phyloP scores from a whole-genome alignment of 306 rosid species.

The Vachellia collinsii region DNA sequence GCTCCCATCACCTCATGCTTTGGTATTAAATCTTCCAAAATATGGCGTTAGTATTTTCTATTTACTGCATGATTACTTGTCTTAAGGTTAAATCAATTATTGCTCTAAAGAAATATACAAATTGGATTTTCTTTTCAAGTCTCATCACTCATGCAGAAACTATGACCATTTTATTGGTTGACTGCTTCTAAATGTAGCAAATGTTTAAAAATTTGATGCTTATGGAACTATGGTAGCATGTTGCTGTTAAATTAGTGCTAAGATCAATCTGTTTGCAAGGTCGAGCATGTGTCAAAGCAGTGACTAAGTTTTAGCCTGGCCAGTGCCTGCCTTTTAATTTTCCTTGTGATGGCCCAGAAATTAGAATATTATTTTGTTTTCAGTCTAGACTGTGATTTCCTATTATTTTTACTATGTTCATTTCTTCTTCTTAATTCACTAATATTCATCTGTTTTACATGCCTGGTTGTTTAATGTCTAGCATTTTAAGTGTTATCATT shows the following conservation, averaged over 20 bases:
- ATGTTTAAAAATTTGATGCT: conserved; percentile 3
- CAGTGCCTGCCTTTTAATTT: background rate
- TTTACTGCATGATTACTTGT: conserved; percentile 30
- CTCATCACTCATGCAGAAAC: conserved; percentile 1
- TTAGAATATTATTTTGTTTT: conserved; percentile 13
- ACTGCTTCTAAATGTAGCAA: conserved; percentile 29
- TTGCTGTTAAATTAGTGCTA: conserved; percentile 10
- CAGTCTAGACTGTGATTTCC: conserved; percentile 20
- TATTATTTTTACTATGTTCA: background rate
- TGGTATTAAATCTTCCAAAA: background rate
- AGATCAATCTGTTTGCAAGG: conserved; percentile 28
- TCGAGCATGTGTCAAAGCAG: conserved; percentile 21
- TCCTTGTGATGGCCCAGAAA: conserved; percentile 2
- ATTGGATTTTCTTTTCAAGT: conserved; percentile 5
- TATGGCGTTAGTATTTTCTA: background rate
- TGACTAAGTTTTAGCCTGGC: background rate
- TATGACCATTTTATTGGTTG: conserved; percentile 4
- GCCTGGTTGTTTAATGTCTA: conserved; percentile 19
- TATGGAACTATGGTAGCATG: background rate
- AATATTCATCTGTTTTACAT: background rate
- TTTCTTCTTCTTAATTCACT: conserved; percentile 7
- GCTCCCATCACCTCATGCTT: conserved; percentile 26
- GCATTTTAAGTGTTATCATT: conserved; percentile 23
- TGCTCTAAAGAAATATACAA: background rate
- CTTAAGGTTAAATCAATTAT: background rate